Percentiles rank a stretch among this genome's conserved stretches.
Evolutionary conservation across 805 yeast species (phyloP).

Genomic region (Lipomyces kockii): DNA sequence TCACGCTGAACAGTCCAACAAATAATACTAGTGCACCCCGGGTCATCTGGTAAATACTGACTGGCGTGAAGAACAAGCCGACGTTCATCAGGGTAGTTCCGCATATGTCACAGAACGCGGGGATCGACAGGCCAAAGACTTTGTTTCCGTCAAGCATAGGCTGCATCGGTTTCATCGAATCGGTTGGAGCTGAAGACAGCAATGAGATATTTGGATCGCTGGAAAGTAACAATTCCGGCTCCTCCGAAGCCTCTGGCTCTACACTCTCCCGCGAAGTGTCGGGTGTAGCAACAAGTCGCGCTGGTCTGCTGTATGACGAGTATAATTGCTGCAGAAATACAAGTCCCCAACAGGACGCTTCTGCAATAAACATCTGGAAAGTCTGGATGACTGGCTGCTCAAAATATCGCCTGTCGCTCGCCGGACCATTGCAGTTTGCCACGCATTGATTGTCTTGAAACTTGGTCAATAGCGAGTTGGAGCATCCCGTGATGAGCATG

Average conservation of each 20-base stretch:
- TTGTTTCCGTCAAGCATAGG: conserved; percentile 39
- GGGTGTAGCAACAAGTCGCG: not conserved
- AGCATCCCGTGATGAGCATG: conserved; percentile 68
- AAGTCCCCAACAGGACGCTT: conserved; percentile 55
- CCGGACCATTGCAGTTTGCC: conserved; percentile 55
- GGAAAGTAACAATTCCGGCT: conserved; percentile 18
- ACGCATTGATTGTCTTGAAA: conserved; percentile 77
- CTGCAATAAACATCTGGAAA: conserved; percentile 81
- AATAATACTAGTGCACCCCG: conserved; percentile 76
- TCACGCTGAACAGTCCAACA: conserved; percentile 71
- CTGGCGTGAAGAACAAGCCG: conserved; percentile 77
- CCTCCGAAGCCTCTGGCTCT: conserved; percentile 7
- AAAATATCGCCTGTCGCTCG: conserved; percentile 53
- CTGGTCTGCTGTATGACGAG: not conserved
- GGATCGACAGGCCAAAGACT: conserved; percentile 55
- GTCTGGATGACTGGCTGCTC: conserved; percentile 83
- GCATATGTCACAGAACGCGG: conserved; percentile 70
- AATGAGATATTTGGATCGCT: not conserved
- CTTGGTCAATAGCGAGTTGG: conserved; percentile 75
- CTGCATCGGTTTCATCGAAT: not conserved
- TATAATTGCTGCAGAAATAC: conserved; percentile 24
- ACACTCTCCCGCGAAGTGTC: conserved; percentile 11
- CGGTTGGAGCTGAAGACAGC: not conserved
- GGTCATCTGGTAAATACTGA: conserved; percentile 84
- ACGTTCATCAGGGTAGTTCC: conserved; percentile 78